Evolutionary conservation across 2,329 filamentous ascomycete genomes (phyloP).

Genomic region (Aspergillus tubingensis): DNA sequence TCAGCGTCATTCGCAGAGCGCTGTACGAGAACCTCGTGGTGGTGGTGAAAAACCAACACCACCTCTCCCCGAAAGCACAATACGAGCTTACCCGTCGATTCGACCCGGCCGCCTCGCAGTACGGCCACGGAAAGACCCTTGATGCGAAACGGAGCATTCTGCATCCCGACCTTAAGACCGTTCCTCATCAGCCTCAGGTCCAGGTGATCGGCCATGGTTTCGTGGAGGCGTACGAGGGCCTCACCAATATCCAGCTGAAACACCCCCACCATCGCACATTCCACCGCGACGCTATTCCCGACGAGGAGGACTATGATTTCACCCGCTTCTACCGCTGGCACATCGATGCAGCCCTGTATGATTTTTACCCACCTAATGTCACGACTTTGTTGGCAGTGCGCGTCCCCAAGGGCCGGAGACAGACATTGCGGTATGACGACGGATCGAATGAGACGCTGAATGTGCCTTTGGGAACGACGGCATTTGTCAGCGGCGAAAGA

Average conservation of each 20-base stretch:
- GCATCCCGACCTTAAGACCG: conserved; percentile 77
- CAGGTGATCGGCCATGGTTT: conserved; percentile 79
- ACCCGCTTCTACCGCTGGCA: conserved; percentile 75
- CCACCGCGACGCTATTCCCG: conserved; percentile 65
- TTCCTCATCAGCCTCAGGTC: conserved; percentile 76
- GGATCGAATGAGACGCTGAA: conserved; percentile 65
- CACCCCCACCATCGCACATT: conserved; percentile 80
- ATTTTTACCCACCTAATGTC: conserved; percentile 70
- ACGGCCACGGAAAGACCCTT: conserved; percentile 75
- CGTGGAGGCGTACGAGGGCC: conserved; percentile 68
- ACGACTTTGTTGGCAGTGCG: conserved; percentile 73
- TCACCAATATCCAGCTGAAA: conserved; percentile 66
- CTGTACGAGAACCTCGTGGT: conserved; percentile 70
- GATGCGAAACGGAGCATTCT: conserved; percentile 67
- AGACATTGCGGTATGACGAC: conserved; percentile 73
- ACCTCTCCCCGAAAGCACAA: conserved; percentile 68
- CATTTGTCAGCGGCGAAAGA: conserved; percentile 70
- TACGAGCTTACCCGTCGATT: conserved; percentile 74
- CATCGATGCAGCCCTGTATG: conserved; percentile 76
- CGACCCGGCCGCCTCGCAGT: conserved; percentile 65
- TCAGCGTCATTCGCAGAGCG: conserved; percentile 62
- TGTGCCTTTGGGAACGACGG: conserved; percentile 74
- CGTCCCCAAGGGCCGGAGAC: conserved; percentile 66
- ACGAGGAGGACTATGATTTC: conserved; percentile 59
- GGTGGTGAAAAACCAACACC: conserved; percentile 68